Evolutionary conservation across 2,329 filamentous ascomycete genomes (phyloP).

Genomic region (Aspergillus sp.): DNA sequence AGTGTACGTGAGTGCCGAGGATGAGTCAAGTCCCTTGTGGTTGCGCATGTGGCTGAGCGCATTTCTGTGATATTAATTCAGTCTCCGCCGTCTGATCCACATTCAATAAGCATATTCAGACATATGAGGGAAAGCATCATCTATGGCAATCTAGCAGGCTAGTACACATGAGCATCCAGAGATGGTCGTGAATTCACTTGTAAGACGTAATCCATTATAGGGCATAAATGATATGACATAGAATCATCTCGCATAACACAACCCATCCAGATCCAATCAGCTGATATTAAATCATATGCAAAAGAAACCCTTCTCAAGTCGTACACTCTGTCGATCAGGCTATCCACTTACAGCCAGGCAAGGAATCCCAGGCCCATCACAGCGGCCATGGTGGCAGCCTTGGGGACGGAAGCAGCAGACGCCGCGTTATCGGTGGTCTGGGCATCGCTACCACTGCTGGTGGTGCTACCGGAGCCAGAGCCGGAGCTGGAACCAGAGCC

Average conservation of each 20-base stretch:
- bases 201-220: neutral
- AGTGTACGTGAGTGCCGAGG: too few relatives aligned
- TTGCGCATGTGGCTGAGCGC: too few relatives aligned
- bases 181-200: too few relatives aligned
- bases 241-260: neutral
- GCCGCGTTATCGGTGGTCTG: neutral
- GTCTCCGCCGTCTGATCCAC: too few relatives aligned
- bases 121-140: too few relatives aligned
- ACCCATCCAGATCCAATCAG: neutral
- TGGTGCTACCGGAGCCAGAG: neutral
- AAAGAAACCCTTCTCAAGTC: too few relatives aligned
- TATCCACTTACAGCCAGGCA: conserved; percentile 23
- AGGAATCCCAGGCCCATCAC: conserved; percentile 23
- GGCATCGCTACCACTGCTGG: neutral
- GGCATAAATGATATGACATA: neutral
- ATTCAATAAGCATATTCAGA: too few relatives aligned
- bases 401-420: conserved; percentile 6
- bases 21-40: too few relatives aligned
- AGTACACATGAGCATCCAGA: too few relatives aligned
- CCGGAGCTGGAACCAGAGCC: neutral
- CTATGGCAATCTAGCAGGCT: too few relatives aligned
- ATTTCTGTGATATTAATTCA: too few relatives aligned
- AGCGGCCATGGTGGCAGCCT: conserved; percentile 19
- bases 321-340: neutral
- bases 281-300: neutral